phyloP scores from a whole-genome alignment of 2,329 filamentous ascomycete species.

The Colletotrichum liriopes region DNA sequence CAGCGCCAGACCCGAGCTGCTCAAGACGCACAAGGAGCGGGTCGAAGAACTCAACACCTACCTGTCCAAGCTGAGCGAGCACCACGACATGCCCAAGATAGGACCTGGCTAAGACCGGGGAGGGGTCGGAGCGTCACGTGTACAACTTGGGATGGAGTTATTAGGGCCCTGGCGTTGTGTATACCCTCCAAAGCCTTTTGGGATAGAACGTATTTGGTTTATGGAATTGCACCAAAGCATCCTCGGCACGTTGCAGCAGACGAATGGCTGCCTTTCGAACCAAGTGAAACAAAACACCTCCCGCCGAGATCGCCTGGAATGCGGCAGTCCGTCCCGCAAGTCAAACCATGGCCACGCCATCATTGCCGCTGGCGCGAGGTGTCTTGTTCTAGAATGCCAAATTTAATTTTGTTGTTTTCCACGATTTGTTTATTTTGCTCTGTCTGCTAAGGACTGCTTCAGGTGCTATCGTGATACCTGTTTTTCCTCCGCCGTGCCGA shows the following conservation, averaged over 20 bases:
- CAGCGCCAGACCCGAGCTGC: slow-evolving; percentile 77
- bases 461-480: slow-evolving; percentile 1
- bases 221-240: neutral
- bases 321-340: neutral
- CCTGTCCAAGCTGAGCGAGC: slow-evolving; percentile 91
- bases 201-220: neutral
- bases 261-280: neutral
- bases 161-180: slow-evolving; percentile 3
- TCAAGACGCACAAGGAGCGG: slow-evolving; percentile 97
- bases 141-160: slow-evolving; percentile 16
- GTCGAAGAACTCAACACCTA: slow-evolving; percentile 97
- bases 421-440: neutral
- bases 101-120: slow-evolving; percentile 65
- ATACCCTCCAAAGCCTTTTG: neutral
- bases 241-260: neutral
- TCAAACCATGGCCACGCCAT: neutral
- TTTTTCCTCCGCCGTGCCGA: slow-evolving; percentile 7
- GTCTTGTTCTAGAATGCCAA: slow-evolving; percentile 1
- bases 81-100: slow-evolving; percentile 93
- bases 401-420: slow-evolving; percentile 15
- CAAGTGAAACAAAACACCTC: neutral
- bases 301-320: slow-evolving; percentile 12
- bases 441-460: slow-evolving; percentile 15
- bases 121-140: neutral
- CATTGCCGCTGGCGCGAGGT: neutral